Base-by-base conservation (phyloP, 83 land plant species). In the Diphasiastrum complanatum region DNA sequence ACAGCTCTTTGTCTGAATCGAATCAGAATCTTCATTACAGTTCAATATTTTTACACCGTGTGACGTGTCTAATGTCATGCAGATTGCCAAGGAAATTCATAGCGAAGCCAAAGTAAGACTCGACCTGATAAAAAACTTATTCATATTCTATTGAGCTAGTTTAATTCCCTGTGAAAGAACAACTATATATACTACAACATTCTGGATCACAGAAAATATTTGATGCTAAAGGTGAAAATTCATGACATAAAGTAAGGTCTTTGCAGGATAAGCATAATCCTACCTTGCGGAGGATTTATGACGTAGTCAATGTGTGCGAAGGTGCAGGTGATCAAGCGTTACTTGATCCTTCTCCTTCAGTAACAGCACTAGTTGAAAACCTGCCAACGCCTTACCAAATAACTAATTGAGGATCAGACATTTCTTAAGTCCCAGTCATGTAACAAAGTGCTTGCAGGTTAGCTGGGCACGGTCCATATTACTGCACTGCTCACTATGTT, bases 291-390 rank as follows among this genome's bases (percentile, higher is more conserved):
- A 29, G 66, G 41, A 64, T 64, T 11, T 64, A 64, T 50, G 66
- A 64, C 31, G 66, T 64, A 26, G 66, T 64, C 49, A 64, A 64
- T 32, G 66, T 64, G 10, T 50, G 53, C 33, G 66, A 48, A 48
- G 66, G 56, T 33, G 66, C 66, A 64, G 66, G 66, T 64, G 46
- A 8, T 0, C 5, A n/a, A n/a, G n/a, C n/a, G n/a, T n/a, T n/a
- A n/a, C n/a, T n/a, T n/a, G n/a, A n/a, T n/a, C n/a, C n/a, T n/a
- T n/a, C n/a, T n/a, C n/a, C n/a, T n/a, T n/a, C n/a, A n/a, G n/a
- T n/a, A n/a, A n/a, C n/a, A n/a, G n/a, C n/a, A n/a, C n/a, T n/a
- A n/a, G n/a, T n/a, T n/a, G n/a, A n/a, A n/a, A n/a, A n/a, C n/a
- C n/a, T n/a, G n/a, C n/a, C n/a, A n/a, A n/a, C n/a, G n/a, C n/a